Evolutionary conservation across 768 basidiomycete species (phyloP), one percentile per base, ranked within the genome.

Genomic region (Russula brevipes): DNA sequence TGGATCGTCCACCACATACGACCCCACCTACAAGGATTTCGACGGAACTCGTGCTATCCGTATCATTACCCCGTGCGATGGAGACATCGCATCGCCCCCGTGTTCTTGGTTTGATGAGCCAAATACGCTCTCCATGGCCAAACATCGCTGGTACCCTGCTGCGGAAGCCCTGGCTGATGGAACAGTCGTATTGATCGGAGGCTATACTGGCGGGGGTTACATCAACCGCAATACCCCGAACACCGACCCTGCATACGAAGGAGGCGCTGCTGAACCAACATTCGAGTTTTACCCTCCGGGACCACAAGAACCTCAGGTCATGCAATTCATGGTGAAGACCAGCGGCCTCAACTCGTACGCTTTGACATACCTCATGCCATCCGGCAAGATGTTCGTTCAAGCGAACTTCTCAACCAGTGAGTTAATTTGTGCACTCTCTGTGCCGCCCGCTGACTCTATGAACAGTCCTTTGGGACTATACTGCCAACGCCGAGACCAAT

Each of bases 1-100:
- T 30, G 54, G 61, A 30, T 64, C 59, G 24, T 76, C 81, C 9
- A 83, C 79, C 19, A 69, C 73, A 1, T 90, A 77, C 76, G 88
- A 89, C 68, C 75, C 85, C 42, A 77, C 76, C 10, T 94, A 91
- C 73, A 74, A 85, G 54, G 88, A 96, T 72, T 91, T 83, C 65
- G 91, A 94, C 70, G 93, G 95, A 54, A 80, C 83, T 19, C 83
- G 81, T 60, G 79, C 88, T 44, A 91, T 95, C 70, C 89, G 94
- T 62, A 77, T 94, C 70, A 78, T 97, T 62, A 85, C 88, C 68
- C 88, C 92, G 4, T 95, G 94, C 72, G 78, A 65, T 30, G 76
- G 70, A 56, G 73, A 86, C 69, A 78, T 84, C 67, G 36, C 49
- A 35, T 64, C 79, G 17, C 3, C 80, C 2, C 64, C 79, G 1